A percentile compares a stretch with the other conserved stretches of the same genome.
Conservation (phyloP, 1,284 basidiomycete species). For the Rhodotorula sp. region DNA sequence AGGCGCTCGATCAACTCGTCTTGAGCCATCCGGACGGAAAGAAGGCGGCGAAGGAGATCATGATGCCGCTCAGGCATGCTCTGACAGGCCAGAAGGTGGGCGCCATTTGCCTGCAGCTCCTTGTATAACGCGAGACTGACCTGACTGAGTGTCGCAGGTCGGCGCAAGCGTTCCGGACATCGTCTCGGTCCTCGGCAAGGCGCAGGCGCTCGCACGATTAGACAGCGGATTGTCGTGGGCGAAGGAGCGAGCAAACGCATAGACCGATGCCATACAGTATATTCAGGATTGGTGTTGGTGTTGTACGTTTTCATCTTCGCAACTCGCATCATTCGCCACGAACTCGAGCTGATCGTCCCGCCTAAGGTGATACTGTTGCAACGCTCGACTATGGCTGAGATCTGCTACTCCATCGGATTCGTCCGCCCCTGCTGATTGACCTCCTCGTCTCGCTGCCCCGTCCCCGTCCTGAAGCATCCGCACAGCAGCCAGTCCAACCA, state of each 20-base stretch:
- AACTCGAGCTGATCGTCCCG: no score
- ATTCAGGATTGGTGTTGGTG: not conserved
- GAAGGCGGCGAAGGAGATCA: constrained; percentile 58
- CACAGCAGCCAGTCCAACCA: constrained; percentile 10
- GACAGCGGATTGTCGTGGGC: not conserved
- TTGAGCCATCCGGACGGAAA: constrained; percentile 48
- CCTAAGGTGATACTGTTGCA: no score
- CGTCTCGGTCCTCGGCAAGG: constrained; percentile 53
- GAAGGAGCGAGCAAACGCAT: not conserved
- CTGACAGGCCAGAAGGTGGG: constrained; percentile 75
- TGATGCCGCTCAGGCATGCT: constrained; percentile 70
- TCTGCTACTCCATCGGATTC: constrained; percentile 2
- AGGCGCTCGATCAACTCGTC: constrained; percentile 56
- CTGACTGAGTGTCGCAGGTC: constrained; percentile 45
- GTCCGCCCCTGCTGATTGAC: constrained; percentile 8
- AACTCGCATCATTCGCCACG: no score
- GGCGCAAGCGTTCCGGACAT: constrained; percentile 57
- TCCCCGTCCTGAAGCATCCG: constrained; percentile 3
- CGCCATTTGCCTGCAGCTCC: not conserved
- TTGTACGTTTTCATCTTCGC: not conserved
- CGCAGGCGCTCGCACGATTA: constrained; percentile 37
- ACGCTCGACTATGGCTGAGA: no score
- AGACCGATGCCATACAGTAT: not conserved
- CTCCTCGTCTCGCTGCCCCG: not conserved
- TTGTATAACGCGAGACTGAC: rapidly evolving